These are phyloP conservation scores for Kwoniella newhampshirensis DNA, from an alignment of 768 basidiomycete genomes.

Conservation along the genomic window DNA sequence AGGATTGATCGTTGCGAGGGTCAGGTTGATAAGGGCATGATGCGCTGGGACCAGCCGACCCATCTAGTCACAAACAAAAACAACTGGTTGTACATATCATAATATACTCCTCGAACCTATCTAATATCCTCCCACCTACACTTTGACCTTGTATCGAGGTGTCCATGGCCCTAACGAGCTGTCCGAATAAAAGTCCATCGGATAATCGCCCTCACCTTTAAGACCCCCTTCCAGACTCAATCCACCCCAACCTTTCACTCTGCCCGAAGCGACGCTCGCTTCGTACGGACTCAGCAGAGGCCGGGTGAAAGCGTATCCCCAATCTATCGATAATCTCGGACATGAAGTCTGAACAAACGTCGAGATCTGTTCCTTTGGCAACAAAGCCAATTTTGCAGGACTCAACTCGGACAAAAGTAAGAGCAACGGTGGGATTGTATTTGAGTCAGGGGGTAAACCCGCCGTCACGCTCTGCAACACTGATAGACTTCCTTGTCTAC, in stretches of 20 bases:
- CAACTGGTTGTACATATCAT: too few relatives aligned
- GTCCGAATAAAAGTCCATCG: slow-evolving; percentile 88
- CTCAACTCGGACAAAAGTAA: slow-evolving; percentile 96
- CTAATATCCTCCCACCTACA: too few relatives aligned
- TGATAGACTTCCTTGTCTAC: slow-evolving; percentile 86
- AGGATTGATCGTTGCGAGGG: too few relatives aligned
- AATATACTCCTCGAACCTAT: too few relatives aligned
- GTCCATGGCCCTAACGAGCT: slow-evolving; percentile 51
- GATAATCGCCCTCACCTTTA: slow-evolving; percentile 62
- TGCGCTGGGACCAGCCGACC: too few relatives aligned
- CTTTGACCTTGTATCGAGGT: slow-evolving; percentile 39
- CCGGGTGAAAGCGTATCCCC: slow-evolving; percentile 92
- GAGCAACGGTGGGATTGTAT: slow-evolving; percentile 58
- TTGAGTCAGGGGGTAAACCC: slow-evolving; percentile 13
- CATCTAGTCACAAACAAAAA: too few relatives aligned
- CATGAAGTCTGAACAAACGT: slow-evolving; percentile 96
- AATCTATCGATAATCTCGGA: slow-evolving; percentile 93
- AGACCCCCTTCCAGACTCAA: slow-evolving; percentile 13
- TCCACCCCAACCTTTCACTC: slow-evolving; percentile 65
- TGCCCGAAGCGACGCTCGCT: slow-evolving; percentile 77
- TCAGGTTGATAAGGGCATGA: too few relatives aligned
- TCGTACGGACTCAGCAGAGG: slow-evolving; percentile 94
- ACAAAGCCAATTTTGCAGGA: slow-evolving; percentile 83
- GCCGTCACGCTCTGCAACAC: slow-evolving; percentile 63
- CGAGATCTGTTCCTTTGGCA: slow-evolving; percentile 70